phyloP scores from a whole-genome alignment of 2,329 filamentous ascomycete species.

The Cladosporium sp. region DNA sequence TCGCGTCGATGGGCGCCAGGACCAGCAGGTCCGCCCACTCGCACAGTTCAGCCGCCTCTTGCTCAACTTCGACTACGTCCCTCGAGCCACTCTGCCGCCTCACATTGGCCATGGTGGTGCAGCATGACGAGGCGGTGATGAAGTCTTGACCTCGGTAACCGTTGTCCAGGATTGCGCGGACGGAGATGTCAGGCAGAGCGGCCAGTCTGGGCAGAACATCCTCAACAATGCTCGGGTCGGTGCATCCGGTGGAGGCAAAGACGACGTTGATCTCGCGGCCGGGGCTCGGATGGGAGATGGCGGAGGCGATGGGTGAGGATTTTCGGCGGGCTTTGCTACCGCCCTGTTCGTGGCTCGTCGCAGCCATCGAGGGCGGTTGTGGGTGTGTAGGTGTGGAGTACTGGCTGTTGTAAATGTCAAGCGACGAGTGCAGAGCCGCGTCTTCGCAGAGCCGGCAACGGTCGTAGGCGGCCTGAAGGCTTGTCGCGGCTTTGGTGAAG shows the following conservation, averaged over 20 bases:
- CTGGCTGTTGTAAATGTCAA: too few species aligned
- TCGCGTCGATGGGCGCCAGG: slow-evolving; percentile 76
- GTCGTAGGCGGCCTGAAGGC: too few species aligned
- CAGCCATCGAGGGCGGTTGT: slow-evolving; percentile 7
- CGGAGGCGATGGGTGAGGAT: not conserved
- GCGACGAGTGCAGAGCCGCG: too few species aligned
- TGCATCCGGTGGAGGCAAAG: slow-evolving; percentile 31
- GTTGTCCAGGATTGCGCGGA: slow-evolving; percentile 30
- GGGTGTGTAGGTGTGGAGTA: not conserved
- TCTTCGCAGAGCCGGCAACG: too few species aligned
- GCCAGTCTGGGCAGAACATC: slow-evolving; percentile 28
- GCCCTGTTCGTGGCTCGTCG: slow-evolving; percentile 7
- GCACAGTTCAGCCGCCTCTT: slow-evolving; percentile 59
- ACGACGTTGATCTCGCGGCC: slow-evolving; percentile 28
- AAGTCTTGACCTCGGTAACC: slow-evolving; percentile 29
- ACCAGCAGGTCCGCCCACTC: slow-evolving; percentile 85
- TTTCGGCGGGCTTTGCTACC: not conserved
- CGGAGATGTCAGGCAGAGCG: slow-evolving; percentile 28
- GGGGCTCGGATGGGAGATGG: not conserved
- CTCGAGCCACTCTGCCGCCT: slow-evolving; percentile 17
- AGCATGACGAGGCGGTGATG: slow-evolving; percentile 26
- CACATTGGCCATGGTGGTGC: slow-evolving; percentile 28
- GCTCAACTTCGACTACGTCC: slow-evolving; percentile 27
- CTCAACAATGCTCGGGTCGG: slow-evolving; percentile 26
- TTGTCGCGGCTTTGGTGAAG: too few species aligned